phyloP scores from a whole-genome alignment of 2,329 filamentous ascomycete species.

The Polychaeton citri region DNA sequence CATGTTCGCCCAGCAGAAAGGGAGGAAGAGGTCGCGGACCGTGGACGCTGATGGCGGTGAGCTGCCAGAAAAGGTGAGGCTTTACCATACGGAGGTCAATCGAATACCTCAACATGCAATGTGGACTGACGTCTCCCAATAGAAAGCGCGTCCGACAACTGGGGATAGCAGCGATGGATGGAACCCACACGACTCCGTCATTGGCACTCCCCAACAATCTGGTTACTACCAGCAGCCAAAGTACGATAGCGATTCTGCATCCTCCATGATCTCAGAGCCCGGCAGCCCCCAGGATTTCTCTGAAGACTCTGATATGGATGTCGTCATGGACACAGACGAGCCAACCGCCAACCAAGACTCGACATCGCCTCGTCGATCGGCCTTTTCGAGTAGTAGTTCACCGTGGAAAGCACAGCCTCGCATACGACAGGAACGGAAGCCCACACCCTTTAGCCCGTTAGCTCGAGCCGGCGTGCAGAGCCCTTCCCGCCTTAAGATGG shows the following conservation, averaged over 20 bases:
- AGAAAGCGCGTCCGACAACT: slow-evolving; percentile 4
- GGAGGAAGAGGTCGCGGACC: neutral
- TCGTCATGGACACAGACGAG: slow-evolving; percentile 6
- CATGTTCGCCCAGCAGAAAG: neutral
- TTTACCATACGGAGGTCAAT: too few species aligned
- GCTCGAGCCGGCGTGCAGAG: slow-evolving; percentile 10
- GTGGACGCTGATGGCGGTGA: neutral
- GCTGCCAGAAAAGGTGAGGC: neutral
- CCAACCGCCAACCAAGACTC: slow-evolving; percentile 3
- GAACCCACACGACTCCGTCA: slow-evolving; percentile 14
- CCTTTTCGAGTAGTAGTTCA: slow-evolving; percentile 2
- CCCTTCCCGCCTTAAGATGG: slow-evolving; percentile 6
- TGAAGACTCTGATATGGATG: slow-evolving; percentile 14
- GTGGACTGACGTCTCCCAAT: too few species aligned
- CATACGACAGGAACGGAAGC: slow-evolving; percentile 11
- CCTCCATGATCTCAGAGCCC: slow-evolving; percentile 19
- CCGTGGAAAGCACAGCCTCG: slow-evolving; percentile 12
- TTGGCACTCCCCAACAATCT: slow-evolving; percentile 12
- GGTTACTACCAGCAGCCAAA: slow-evolving; percentile 10
- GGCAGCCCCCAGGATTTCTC: slow-evolving; percentile 17
- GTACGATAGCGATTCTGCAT: slow-evolving; percentile 20
- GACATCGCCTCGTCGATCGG: slow-evolving; percentile 2
- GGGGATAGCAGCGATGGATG: slow-evolving; percentile 2
- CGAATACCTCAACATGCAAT: too few species aligned
- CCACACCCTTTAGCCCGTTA: slow-evolving; percentile 11